Percentiles rank a stretch among this genome's conserved stretches.
phyloP scores from a whole-genome alignment of 306 rosid genomes.

The Corylus americana region DNA sequence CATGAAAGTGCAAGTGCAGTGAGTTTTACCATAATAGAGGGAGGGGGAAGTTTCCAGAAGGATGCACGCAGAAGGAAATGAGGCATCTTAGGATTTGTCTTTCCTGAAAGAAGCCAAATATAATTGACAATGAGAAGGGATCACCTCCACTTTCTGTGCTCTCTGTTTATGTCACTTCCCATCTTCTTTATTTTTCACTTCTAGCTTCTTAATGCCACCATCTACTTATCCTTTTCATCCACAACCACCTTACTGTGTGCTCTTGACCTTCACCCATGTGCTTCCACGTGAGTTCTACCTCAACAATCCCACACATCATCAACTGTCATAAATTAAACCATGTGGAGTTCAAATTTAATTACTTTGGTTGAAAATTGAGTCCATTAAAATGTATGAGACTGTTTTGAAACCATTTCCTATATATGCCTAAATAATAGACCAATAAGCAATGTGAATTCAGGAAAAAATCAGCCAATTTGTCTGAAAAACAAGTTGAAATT shows the following conservation, averaged over 20 bases:
- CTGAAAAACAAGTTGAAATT: too few relatives aligned
- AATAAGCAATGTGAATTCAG: background rate
- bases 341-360: background rate
- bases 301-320: slow-evolving; percentile 19
- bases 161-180: slow-evolving; percentile 43
- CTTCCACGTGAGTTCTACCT: slow-evolving; percentile 39
- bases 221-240: slow-evolving; percentile 39
- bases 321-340: background rate
- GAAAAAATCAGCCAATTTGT: too few relatives aligned
- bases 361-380: slow-evolving; percentile 16
- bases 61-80: slow-evolving; percentile 51
- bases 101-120: slow-evolving; percentile 53
- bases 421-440: background rate
- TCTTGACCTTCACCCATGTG: slow-evolving; percentile 51
- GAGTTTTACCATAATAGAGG: slow-evolving; percentile 31
- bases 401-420: background rate
- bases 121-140: slow-evolving; percentile 47
- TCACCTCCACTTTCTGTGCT: slow-evolving; percentile 55
- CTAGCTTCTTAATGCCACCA: slow-evolving; percentile 29
- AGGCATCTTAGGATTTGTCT: slow-evolving; percentile 83
- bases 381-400: slow-evolving; percentile 7
- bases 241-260: slow-evolving; percentile 24
- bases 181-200: slow-evolving; percentile 37
- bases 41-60: slow-evolving; percentile 46
- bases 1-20: slow-evolving; percentile 72